Evolutionary conservation across 192 early-diverging fungal genomes (phyloP).

Genomic region (Rhizoclosmatium sp.): DNA sequence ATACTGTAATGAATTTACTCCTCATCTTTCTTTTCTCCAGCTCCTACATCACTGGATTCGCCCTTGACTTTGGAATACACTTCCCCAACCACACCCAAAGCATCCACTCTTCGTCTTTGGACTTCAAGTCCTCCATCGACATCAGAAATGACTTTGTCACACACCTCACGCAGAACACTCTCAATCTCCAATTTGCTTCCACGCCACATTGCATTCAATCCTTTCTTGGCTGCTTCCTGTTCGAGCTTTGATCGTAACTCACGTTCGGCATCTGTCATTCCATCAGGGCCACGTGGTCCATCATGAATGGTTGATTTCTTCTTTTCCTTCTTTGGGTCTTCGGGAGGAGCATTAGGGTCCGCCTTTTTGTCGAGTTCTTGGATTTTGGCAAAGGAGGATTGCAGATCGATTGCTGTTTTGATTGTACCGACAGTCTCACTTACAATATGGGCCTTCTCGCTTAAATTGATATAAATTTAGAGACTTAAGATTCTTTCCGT

Average conservation of each 20-base stretch:
- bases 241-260: constrained; percentile 55
- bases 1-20: no score
- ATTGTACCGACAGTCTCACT: constrained; percentile 91
- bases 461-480: background rate
- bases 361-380: constrained; percentile 82
- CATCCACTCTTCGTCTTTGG: constrained; percentile 74
- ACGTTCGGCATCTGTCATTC: constrained; percentile 50
- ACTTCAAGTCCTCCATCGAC: constrained; percentile 59
- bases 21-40: no score
- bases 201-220: constrained; percentile 90
- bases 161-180: constrained; percentile 89
- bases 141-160: constrained; percentile 73
- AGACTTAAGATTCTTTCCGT: background rate
- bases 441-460: constrained; percentile 91
- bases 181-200: constrained; percentile 96
- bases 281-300: constrained; percentile 38
- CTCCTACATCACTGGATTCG: no score
- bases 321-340: constrained; percentile 2
- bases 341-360: constrained; percentile 2
- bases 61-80: constrained; percentile 68
- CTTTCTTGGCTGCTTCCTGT: constrained; percentile 70
- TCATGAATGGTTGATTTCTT: background rate
- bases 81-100: constrained; percentile 84
- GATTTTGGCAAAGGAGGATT: constrained; percentile 88
- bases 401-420: constrained; percentile 91